phyloP scores from a whole-genome alignment of 176 grass and related monocot genomes.

The Elaeis guineensis region DNA sequence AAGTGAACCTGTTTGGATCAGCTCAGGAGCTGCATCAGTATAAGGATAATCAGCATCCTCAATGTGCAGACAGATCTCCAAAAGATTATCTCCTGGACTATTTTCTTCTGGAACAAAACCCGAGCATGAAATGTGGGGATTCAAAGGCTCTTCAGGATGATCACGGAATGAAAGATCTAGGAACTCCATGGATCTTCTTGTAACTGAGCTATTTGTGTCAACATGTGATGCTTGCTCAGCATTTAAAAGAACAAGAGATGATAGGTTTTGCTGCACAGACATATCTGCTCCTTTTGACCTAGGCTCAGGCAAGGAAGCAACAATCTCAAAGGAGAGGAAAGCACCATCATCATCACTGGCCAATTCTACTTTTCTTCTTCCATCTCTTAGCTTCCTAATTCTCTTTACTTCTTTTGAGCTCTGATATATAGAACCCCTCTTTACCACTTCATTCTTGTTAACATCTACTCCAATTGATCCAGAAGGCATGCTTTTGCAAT shows the following conservation, averaged over 20 bases:
- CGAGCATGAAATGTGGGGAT: slow-evolving; percentile 26
- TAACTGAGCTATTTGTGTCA: slow-evolving; percentile 16
- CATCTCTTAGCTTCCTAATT: slow-evolving; percentile 51
- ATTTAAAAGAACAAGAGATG: slow-evolving; percentile 9
- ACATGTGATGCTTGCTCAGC: slow-evolving; percentile 17
- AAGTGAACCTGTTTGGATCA: slow-evolving; percentile 12
- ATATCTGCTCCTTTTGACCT: slow-evolving; percentile 32
- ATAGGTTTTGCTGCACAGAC: slow-evolving; percentile 10
- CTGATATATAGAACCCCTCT: slow-evolving; percentile 82
- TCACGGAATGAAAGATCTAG: slow-evolving; percentile 43
- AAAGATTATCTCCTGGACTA: slow-evolving; percentile 17
- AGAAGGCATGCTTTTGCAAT: slow-evolving; percentile 77
- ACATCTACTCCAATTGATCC: slow-evolving; percentile 20
- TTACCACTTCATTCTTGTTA: slow-evolving; percentile 34
- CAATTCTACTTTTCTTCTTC: slow-evolving; percentile 52
- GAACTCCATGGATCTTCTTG: slow-evolving; percentile 41
- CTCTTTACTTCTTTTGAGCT: slow-evolving; percentile 68
- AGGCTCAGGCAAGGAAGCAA: slow-evolving; percentile 31
- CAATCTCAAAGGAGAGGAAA: slow-evolving; percentile 59
- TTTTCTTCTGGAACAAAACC: slow-evolving; percentile 45
- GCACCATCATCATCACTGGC: slow-evolving; percentile 9
- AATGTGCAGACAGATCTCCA: slow-evolving; percentile 40
- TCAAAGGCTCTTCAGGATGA: slow-evolving; percentile 37
- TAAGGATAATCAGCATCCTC: slow-evolving; percentile 8
- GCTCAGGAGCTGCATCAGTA: slow-evolving; percentile 22